Conservation (phyloP, 2,329 filamentous ascomycete genomes). For the Aureobasidium uvarum region DNA sequence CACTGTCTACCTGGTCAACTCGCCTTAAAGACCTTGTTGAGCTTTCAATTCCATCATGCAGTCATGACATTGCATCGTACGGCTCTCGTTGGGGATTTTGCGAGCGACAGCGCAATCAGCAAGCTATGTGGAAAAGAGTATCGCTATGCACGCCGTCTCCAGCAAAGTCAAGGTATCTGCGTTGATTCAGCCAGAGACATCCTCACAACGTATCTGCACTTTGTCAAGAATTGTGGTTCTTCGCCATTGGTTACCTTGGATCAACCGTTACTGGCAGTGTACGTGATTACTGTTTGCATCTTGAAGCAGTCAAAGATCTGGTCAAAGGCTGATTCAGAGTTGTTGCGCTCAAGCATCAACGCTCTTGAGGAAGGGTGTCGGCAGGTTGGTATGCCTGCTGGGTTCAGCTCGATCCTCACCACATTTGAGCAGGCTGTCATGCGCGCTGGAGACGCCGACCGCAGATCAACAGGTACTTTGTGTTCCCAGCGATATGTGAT, state of each 20-base stretch:
- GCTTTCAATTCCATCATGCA: constrained; percentile 11
- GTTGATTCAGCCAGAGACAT: constrained; percentile 3
- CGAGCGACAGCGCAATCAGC: background rate
- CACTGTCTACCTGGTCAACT: constrained; percentile 28
- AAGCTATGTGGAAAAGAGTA: background rate
- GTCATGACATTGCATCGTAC: constrained; percentile 16
- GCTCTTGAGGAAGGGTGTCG: background rate
- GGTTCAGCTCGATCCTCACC: background rate
- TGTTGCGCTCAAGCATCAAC: background rate
- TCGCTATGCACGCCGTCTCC: background rate
- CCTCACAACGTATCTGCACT: constrained; percentile 2
- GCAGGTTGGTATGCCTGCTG: background rate
- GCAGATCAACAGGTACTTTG: background rate
- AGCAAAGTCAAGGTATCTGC: background rate
- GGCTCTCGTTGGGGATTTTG: background rate
- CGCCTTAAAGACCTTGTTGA: background rate
- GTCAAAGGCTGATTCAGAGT: too few species aligned
- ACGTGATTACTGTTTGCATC: background rate
- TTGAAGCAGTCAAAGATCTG: too few species aligned
- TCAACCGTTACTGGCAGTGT: constrained; percentile 11
- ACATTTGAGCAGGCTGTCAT: background rate
- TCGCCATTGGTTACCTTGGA: background rate
- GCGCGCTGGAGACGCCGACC: background rate
- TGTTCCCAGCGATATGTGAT: background rate
- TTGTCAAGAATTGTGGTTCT: background rate